Evolutionary conservation across 1,284 basidiomycete species (phyloP).

Genomic region (Leccinum pachyderme): DNA sequence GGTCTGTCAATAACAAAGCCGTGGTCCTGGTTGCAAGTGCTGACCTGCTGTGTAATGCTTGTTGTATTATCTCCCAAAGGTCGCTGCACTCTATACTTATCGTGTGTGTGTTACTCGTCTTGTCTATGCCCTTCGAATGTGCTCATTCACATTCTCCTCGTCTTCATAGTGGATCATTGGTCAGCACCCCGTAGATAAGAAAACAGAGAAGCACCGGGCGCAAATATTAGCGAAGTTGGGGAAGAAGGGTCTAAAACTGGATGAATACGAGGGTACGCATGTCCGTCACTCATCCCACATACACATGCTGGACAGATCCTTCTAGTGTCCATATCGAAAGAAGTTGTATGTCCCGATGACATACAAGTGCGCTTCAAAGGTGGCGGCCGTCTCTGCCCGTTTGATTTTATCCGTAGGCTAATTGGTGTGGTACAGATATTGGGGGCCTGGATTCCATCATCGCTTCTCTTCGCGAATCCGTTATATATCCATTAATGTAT

Average conservation of each 20-base stretch:
- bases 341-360: conserved; percentile 85
- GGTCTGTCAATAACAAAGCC: conserved; percentile 38
- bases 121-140: background rate
- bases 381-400: conserved; percentile 26
- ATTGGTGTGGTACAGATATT: conserved; percentile 57
- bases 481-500: conserved; percentile 94
- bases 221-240: conserved; percentile 75
- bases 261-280: conserved; percentile 77
- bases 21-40: background rate
- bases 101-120: conserved; percentile 34
- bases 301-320: background rate
- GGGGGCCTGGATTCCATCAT: conserved; percentile 97
- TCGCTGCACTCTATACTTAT: conserved; percentile 50
- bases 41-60: conserved; percentile 3
- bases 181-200: conserved; percentile 55
- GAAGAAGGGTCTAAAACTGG: conserved; percentile 65
- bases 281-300: background rate
- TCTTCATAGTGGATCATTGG: conserved; percentile 45
- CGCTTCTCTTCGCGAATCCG: conserved; percentile 87
- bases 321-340: conserved; percentile 77
- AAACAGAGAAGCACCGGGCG: conserved; percentile 65
- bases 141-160: background rate
- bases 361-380: conserved; percentile 73
- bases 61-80: conserved; percentile 32
- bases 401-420: background rate